A percentile compares a stretch with the other conserved stretches of the same genome.
These are phyloP conservation scores for Wickerhamiella parazyma DNA, from an alignment of 805 yeast genomes.

Conservation along the genomic window DNA sequence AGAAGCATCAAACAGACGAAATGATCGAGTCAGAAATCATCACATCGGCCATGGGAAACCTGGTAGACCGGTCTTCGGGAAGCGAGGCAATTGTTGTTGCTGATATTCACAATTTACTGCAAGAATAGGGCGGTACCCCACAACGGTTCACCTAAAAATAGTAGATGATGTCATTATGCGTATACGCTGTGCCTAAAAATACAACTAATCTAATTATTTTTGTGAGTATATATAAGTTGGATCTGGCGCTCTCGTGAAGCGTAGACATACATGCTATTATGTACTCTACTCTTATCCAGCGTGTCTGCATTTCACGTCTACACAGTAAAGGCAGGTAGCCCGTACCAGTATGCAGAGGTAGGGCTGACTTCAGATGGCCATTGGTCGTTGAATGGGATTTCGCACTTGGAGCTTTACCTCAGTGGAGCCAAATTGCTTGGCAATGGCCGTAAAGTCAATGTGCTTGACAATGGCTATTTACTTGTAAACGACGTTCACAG, in stretches of 20 bases:
- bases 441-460: neutral
- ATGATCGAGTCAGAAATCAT: constrained; percentile 14
- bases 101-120: constrained; percentile 16
- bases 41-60: constrained; percentile 10
- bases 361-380: neutral
- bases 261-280: neutral
- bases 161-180: constrained; percentile 22
- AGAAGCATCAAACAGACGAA: constrained; percentile 10
- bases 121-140: no score
- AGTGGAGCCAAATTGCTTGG: neutral
- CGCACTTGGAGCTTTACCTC: neutral
- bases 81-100: constrained; percentile 16
- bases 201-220: no score
- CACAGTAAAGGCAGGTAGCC: neutral
- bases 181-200: no score
- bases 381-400: neutral
- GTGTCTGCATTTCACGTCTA: neutral
- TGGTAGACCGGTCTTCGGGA: constrained; percentile 17
- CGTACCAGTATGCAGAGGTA: neutral
- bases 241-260: neutral
- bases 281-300: neutral
- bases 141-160: constrained; percentile 40
- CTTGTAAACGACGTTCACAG: neutral
- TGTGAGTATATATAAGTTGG: neutral
- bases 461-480: neutral